Evolutionary conservation across 345 rosid species (phyloP).

Genomic region (Eucalyptus caleyi): DNA sequence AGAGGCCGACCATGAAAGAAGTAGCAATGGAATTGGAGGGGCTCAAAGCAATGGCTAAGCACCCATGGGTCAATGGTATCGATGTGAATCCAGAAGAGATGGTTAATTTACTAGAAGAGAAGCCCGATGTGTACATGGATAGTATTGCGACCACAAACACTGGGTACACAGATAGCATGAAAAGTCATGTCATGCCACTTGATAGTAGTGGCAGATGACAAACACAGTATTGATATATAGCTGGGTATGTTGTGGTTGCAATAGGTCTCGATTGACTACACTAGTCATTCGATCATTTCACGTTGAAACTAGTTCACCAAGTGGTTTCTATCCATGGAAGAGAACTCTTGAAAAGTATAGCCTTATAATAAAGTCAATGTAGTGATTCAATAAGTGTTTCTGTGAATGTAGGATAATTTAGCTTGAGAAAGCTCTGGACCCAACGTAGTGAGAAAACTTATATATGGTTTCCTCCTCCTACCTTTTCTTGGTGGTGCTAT

Average conservation of each 20-base stretch:
- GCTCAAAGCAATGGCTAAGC: background rate
- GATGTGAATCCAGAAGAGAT: background rate
- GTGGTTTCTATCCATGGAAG: too few relatives aligned
- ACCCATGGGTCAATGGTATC: background rate
- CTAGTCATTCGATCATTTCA: background rate
- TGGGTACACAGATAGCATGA: background rate
- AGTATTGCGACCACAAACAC: background rate
- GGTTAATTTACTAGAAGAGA: background rate
- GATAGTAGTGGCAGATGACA: background rate
- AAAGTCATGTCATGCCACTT: background rate
- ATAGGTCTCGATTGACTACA: background rate
- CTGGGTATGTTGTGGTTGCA: background rate
- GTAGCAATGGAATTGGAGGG: constrained; percentile 5
- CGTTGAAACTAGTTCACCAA: background rate
- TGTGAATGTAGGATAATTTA: background rate
- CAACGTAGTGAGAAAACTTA: background rate
- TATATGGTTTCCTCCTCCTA: background rate
- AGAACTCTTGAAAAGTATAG: too few relatives aligned
- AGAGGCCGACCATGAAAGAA: constrained; percentile 16
- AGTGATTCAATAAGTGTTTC: too few relatives aligned
- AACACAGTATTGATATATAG: background rate
- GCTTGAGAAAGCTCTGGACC: background rate
- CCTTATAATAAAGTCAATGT: too few relatives aligned
- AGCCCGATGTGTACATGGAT: background rate
- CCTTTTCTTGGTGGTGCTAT: background rate